phyloP scores from a whole-genome alignment of 192 early-diverging fungal species.

The Backusella macrospora region DNA sequence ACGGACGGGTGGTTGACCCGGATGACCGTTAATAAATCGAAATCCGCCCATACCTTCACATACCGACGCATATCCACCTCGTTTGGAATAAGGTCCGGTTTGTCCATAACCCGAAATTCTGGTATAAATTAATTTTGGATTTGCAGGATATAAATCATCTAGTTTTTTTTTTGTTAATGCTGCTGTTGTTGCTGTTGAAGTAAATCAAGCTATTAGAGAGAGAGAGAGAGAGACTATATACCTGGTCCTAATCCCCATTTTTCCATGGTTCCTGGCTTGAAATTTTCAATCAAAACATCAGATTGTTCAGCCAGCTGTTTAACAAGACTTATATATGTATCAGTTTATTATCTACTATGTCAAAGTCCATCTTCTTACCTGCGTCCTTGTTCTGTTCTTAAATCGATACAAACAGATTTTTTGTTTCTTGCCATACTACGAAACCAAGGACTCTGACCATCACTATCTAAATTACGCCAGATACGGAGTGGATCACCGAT shows the following conservation, averaged over 20 bases:
- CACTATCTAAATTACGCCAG: slow-evolving; percentile 50
- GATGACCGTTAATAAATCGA: slow-evolving; percentile 48
- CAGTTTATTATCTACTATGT: not conserved
- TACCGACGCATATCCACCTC: slow-evolving; percentile 54
- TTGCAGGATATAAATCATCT: slow-evolving; percentile 46
- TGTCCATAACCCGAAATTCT: slow-evolving; percentile 56
- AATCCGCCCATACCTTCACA: slow-evolving; percentile 55
- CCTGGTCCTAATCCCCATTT: slow-evolving; percentile 59
- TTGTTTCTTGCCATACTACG: slow-evolving; percentile 50
- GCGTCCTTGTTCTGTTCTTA: slow-evolving; percentile 44
- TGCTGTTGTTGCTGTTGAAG: not conserved
- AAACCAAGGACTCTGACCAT: slow-evolving; percentile 52
- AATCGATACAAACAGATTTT: slow-evolving; percentile 50
- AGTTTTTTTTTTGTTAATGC: not conserved
- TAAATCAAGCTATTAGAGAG: not conserved
- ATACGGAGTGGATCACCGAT: slow-evolving; percentile 48
- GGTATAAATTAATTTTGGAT: slow-evolving; percentile 50
- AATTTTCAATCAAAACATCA: slow-evolving; percentile 58
- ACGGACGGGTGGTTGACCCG: slow-evolving; percentile 46
- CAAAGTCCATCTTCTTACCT: slow-evolving; percentile 27
- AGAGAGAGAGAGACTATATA: not conserved
- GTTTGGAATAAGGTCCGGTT: slow-evolving; percentile 49
- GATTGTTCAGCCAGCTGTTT: slow-evolving; percentile 37
- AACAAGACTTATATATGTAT: slow-evolving; percentile 15
- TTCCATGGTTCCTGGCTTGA: slow-evolving; percentile 56